phyloP scores from a whole-genome alignment of 2,329 filamentous ascomycete genomes.

The Diaporthe sp. region DNA sequence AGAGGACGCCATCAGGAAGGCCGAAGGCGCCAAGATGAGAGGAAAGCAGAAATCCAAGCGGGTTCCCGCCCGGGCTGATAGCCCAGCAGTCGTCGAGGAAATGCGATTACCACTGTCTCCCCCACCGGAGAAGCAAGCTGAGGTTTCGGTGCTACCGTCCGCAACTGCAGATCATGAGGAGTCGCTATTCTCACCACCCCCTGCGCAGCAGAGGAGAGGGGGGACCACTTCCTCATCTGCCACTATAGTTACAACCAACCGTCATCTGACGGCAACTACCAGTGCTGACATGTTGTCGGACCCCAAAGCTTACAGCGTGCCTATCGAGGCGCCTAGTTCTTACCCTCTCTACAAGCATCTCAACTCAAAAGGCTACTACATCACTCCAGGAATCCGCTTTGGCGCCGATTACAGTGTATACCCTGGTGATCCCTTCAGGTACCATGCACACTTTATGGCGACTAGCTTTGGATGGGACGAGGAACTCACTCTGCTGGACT shows the following conservation, averaged over 20 bases:
- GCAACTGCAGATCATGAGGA: slow-evolving; percentile 9
- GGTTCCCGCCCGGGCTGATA: background rate
- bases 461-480: slow-evolving; percentile 90
- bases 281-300: slow-evolving; percentile 50
- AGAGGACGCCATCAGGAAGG: slow-evolving; percentile 50
- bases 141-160: background rate
- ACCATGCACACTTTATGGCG: slow-evolving; percentile 94
- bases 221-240: background rate
- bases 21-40: slow-evolving; percentile 46
- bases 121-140: background rate
- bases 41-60: slow-evolving; percentile 40
- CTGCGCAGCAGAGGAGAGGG: background rate
- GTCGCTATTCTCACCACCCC: slow-evolving; percentile 25
- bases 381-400: slow-evolving; percentile 93
- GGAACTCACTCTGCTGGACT: slow-evolving; percentile 84
- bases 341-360: slow-evolving; percentile 86
- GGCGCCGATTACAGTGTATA: slow-evolving; percentile 96
- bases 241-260: slow-evolving; percentile 44
- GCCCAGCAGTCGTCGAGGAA: slow-evolving; percentile 16
- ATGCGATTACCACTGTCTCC: background rate
- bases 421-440: slow-evolving; percentile 92
- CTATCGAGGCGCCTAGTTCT: slow-evolving; percentile 57
- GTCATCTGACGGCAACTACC: slow-evolving; percentile 58
- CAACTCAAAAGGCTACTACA: slow-evolving; percentile 83
- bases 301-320: slow-evolving; percentile 29